phyloP scores from a whole-genome alignment of 495 filamentous ascomycete species.

The Penicillium diatomitis region DNA sequence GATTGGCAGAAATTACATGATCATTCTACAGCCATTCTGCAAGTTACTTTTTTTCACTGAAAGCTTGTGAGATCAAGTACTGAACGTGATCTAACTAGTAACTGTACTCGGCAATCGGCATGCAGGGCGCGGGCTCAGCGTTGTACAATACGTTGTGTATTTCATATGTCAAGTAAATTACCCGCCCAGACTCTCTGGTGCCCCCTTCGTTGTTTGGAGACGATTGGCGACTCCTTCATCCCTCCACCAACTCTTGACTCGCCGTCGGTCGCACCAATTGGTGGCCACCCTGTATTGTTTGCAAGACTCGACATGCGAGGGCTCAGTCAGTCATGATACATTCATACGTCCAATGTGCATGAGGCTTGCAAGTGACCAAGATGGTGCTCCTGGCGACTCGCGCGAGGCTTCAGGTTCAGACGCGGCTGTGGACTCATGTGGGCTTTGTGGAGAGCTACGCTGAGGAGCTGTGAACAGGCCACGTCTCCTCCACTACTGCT shows the following conservation, averaged over 20 bases:
- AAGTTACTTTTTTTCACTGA: too few species aligned
- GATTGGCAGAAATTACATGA: too few species aligned
- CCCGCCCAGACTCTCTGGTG: not conserved
- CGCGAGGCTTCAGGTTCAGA: not conserved
- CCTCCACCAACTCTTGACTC: not conserved
- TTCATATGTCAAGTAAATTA: not conserved
- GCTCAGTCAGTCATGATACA: too few species aligned
- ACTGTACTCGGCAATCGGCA: not conserved
- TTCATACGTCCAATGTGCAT: too few species aligned
- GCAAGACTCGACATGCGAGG: too few species aligned
- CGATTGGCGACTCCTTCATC: not conserved
- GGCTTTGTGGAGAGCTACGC: not conserved
- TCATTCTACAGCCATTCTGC: too few species aligned
- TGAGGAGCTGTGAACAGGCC: conserved; percentile 17
- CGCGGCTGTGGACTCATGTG: not conserved
- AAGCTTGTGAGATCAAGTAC: not conserved
- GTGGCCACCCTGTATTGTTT: too few species aligned
- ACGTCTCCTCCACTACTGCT: conserved; percentile 15
- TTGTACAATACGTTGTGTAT: not conserved
- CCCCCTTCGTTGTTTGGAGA: conserved; percentile 1
- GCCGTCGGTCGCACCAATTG: too few species aligned
- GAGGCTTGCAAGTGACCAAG: too few species aligned
- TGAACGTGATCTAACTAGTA: not conserved
- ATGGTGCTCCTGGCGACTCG: not conserved
- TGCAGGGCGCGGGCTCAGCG: not conserved